Evolutionary conservation across 345 rosid species (phyloP), one percentile per base, ranked within the genome.

Genomic region (Sisymbrium irio): DNA sequence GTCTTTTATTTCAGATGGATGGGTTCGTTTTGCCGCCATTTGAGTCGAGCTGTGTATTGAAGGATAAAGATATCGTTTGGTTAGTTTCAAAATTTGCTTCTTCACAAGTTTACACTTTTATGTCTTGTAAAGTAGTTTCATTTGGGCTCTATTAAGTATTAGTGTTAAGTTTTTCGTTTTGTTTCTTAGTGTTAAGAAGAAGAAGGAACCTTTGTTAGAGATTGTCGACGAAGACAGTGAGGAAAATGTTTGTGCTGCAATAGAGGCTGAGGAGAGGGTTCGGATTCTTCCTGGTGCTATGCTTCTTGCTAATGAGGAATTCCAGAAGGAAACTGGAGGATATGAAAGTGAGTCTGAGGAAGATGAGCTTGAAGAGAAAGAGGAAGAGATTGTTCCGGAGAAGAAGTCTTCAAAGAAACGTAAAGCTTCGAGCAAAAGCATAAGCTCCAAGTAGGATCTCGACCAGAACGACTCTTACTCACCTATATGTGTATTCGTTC

Each of bases 11-110:
- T 53, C 84, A 94, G 99, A 95, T 95, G 99, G 96, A 92, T 66
- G 97, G 92, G 6, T 92, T 90, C 74, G 89, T 75, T 77, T 78
- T 96, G 62, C 99, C 98, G 4, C 85, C 93, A 17, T 92, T 92
- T 14, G 98, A 92, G 81, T 85, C 90, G 2, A 87, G 87, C 73
- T 76, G 77, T 64, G 72, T 96, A 59, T 80, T 96, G 66, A 87
- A 85, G 79, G 97, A 96, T 73, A 87, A 82, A 62, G 99, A 96
- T 63, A 76, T 89, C 22, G 70, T 96, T 70, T 74, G 90, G 99
- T 94, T 42, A 80, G 89, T 78, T 50, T 33, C 67, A 53, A 28
- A 12, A 28, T 8, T 58, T 22, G 20, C 32, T n/a, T 33, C 22
- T 9, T 49, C 49, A 5, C 42, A 49, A 49, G 54, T 20, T 20